Base-by-base conservation (phyloP, 306 rosid genomes). In the Acacia acuminata region DNA sequence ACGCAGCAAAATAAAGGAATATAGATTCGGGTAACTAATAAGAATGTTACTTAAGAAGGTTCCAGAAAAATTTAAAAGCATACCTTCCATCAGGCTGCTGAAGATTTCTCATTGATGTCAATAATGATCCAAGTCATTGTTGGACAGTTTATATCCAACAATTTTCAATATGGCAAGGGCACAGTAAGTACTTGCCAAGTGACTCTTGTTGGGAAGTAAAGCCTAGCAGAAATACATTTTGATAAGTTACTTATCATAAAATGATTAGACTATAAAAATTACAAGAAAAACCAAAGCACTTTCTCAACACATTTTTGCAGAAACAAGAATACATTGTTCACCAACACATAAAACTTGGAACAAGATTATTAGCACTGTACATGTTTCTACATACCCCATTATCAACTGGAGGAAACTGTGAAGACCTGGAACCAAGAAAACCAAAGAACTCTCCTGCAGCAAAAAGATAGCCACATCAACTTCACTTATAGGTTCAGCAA, bases 61-160 rank as follows among this genome's bases (percentile, higher is more conserved):
- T 76, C 67, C 44, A 78, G 71, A 64, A 76, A 73, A 76, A 70
- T 75, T 71, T 43, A 71, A 75, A 88, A 74, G 66, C 73, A 27
- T 84, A 96, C 99, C 98, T 92, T 81, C 98, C 99, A 92, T 94
- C 99, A 30, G 97, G 93, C 84, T 92, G 97, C 85, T 96, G 99
- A 87, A 96, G 99, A 68, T 86, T 96, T 84, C 90, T 86, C 97
- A 96, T 90, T 34, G 99, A 94, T 75, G 53, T 73, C 80, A 89
- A 81, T 24, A 94, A 78, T 8, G 55, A 38, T 58, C 89, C 90
- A 32, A 88, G 79, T 91, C 91, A 73, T 89, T 79, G 76, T 75
- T 82, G 40, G 94, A 84, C 78, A 94, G 77, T 38, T 96, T 79
- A 85, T 82, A 92, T 27, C 98, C 94, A 84, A 94, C 88, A 43